These are phyloP conservation scores for Adiantum capillusveneris DNA, from an alignment of 75 land plant species.

Conservation along the genomic window DNA sequence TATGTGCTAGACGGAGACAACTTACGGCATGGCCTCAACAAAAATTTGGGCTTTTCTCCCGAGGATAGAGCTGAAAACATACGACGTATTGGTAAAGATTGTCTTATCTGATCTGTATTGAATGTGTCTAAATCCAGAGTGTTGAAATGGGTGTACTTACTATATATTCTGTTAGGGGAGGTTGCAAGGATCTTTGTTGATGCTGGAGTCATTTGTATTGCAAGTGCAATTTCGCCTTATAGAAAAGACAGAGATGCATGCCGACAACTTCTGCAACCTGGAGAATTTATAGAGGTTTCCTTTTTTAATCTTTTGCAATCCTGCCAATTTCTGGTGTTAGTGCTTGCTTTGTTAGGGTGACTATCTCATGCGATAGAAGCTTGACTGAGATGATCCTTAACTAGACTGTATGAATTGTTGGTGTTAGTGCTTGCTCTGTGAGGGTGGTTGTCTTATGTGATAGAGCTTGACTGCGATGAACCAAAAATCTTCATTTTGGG, in stretches of 20 bases:
- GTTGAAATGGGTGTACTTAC: background rate
- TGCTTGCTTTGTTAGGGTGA: background rate
- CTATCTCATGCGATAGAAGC: too few species aligned
- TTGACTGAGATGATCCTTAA: too few species aligned
- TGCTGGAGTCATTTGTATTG: constrained; percentile 91
- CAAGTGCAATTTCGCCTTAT: constrained; percentile 89
- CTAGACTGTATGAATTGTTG: too few species aligned
- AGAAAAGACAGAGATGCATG: constrained; percentile 74
- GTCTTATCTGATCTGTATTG: background rate
- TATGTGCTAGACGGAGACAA: constrained; percentile 94
- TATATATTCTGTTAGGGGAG: constrained; percentile 40
- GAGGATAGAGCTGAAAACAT: constrained; percentile 95
- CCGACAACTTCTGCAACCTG: constrained; percentile 49
- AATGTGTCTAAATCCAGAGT: background rate
- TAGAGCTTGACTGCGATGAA: too few species aligned
- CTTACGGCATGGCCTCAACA: constrained; percentile 76
- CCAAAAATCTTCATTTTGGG: too few species aligned
- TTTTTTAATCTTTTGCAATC: too few species aligned
- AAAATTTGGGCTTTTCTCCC: constrained; percentile 68
- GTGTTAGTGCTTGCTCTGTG: too few species aligned
- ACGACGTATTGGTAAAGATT: constrained; percentile 74
- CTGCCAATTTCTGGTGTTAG: too few species aligned
- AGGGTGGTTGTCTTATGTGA: too few species aligned
- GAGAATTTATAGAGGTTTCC: constrained; percentile 80
- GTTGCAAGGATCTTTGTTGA: constrained; percentile 97